Percentiles rank a stretch among this genome's conserved stretches.
These are phyloP conservation scores for Tuctoria greenei DNA, from an alignment of 176 grass and related monocot species.

Conservation along the genomic window DNA sequence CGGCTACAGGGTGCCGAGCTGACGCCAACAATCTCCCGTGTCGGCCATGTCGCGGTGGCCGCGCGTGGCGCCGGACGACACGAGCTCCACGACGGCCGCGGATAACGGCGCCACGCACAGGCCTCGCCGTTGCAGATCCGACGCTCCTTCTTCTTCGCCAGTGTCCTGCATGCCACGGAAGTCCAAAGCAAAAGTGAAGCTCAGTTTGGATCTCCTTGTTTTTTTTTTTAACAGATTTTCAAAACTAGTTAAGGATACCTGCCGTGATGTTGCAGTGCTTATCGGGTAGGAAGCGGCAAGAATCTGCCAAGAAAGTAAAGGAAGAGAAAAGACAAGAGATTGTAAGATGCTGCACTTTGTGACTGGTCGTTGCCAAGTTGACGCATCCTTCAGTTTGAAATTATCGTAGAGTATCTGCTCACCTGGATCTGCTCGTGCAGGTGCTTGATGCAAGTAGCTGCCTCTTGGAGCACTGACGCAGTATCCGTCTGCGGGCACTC, in stretches of 20 bases:
- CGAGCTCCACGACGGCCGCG: conserved; percentile 30
- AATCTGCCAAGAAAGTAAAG: conserved; percentile 22
- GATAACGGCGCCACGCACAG: conserved; percentile 53
- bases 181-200: not conserved
- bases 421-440: conserved; percentile 74
- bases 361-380: not conserved
- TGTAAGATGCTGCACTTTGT: not conserved
- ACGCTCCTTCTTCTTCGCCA: not conserved
- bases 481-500: conserved; percentile 56
- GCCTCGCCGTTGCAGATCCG: conserved; percentile 44
- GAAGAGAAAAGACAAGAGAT: not conserved
- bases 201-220: too few relatives aligned
- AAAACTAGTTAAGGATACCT: too few relatives aligned
- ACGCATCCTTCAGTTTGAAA: not conserved
- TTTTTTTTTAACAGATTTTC: too few relatives aligned
- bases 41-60: conserved; percentile 9
- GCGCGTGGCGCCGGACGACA: conserved; percentile 11
- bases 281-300: conserved; percentile 35
- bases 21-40: conserved; percentile 8
- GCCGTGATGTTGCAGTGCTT: conserved; percentile 10
- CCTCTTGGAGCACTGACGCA: conserved; percentile 74
- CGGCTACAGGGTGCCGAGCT: conserved; percentile 25
- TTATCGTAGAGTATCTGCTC: not conserved
- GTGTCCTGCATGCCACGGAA: not conserved
- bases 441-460: conserved; percentile 54